Evolutionary conservation across 2,329 filamentous ascomycete genomes (phyloP).

Genomic region (Plenodomus tracheiphilus): DNA sequence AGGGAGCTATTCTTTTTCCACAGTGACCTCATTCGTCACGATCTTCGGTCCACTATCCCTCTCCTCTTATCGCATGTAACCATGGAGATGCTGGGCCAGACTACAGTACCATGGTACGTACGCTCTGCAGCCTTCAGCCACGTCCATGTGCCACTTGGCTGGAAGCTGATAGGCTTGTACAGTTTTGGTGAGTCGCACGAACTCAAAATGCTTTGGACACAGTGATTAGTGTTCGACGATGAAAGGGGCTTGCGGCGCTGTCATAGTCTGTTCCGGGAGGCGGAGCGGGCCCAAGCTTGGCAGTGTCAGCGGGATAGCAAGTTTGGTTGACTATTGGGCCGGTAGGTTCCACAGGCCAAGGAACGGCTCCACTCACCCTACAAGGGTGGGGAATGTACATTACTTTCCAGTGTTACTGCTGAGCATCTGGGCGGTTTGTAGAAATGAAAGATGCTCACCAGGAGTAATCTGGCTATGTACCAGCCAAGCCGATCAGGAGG

Average conservation of each 20-base stretch:
- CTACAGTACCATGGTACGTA: constrained; percentile 19
- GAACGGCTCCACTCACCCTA: constrained; percentile 20
- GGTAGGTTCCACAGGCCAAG: constrained; percentile 26
- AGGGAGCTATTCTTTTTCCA: neutral
- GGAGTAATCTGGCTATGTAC: constrained; percentile 3
- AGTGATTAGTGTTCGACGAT: constrained; percentile 2
- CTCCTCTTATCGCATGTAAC: constrained; percentile 15
- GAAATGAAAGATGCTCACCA: constrained; percentile 9
- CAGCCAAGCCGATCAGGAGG: constrained; percentile 1
- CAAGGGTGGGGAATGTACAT: constrained; percentile 17
- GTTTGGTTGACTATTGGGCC: constrained; percentile 17
- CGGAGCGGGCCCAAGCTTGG: constrained; percentile 31
- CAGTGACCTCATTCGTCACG: constrained; percentile 3
- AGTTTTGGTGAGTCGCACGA: constrained; percentile 16
- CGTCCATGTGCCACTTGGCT: constrained; percentile 10
- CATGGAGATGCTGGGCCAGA: constrained; percentile 14
- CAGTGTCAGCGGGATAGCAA: constrained; percentile 20
- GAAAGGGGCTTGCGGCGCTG: constrained; percentile 18
- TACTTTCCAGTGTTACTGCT: constrained; percentile 25
- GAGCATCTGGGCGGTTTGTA: constrained; percentile 22
- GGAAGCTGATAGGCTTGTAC: constrained; percentile 14
- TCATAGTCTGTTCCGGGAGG: constrained; percentile 15
- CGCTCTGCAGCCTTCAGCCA: constrained; percentile 7
- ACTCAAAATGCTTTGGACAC: constrained; percentile 5
- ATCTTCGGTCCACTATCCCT: constrained; percentile 1